phyloP scores from a whole-genome alignment of 2,329 filamentous ascomycete species.

The Alternaria triticimaculans region DNA sequence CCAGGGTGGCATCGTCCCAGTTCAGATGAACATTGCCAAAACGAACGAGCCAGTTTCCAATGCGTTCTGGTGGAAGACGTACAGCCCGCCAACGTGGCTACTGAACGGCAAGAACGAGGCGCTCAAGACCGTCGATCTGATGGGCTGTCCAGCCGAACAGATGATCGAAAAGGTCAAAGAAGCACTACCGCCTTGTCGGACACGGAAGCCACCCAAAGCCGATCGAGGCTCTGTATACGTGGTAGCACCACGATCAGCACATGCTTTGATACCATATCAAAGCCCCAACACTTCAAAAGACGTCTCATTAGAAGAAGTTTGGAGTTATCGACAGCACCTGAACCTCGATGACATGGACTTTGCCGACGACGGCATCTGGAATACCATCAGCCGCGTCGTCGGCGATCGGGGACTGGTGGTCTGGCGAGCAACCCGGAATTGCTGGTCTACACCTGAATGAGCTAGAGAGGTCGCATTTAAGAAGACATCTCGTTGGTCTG shows the following conservation, averaged over 20 bases:
- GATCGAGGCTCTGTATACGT: conserved; percentile 65
- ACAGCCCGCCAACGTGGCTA: conserved; percentile 81
- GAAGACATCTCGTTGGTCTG: not conserved
- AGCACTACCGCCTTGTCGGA: conserved; percentile 59
- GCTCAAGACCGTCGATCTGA: conserved; percentile 74
- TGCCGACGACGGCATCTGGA: conserved; percentile 76
- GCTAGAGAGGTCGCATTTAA: not conserved
- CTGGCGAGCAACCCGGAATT: conserved; percentile 52
- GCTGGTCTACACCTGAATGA: conserved; percentile 28
- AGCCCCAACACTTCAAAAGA: conserved; percentile 42
- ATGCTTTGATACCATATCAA: conserved; percentile 67
- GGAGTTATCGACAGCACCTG: conserved; percentile 71
- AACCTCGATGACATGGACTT: conserved; percentile 84
- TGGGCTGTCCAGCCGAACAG: conserved; percentile 69
- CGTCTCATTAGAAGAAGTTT: conserved; percentile 72
- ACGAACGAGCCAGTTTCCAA: conserved; percentile 70
- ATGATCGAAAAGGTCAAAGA: conserved; percentile 66
- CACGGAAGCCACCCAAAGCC: conserved; percentile 30
- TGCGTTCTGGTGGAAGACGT: conserved; percentile 86
- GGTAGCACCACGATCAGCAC: conserved; percentile 75
- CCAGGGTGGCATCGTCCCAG: conserved; percentile 78
- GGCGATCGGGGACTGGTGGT: conserved; percentile 55
- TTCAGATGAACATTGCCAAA: conserved; percentile 75
- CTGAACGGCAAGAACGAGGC: conserved; percentile 77
- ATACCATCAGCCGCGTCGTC: conserved; percentile 71